These are phyloP conservation scores for Phaeotremella skinneri DNA, from an alignment of 768 basidiomycete genomes.

Conservation along the genomic window DNA sequence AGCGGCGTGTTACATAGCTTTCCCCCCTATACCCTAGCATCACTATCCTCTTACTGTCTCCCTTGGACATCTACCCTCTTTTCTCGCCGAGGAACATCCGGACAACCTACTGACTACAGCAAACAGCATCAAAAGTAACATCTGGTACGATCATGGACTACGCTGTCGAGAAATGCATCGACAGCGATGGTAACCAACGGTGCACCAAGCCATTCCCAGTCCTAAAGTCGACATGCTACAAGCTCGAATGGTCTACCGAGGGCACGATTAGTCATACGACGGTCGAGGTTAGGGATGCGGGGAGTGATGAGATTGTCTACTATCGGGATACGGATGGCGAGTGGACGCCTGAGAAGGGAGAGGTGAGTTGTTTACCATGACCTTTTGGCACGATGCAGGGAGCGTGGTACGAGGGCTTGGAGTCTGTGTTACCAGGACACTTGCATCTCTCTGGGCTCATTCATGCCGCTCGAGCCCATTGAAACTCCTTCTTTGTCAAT, in stretches of 20 bases:
- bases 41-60: too few relatives aligned
- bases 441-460: background rate
- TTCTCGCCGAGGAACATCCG: too few relatives aligned
- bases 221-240: slow-evolving; percentile 43
- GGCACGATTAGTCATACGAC: slow-evolving; percentile 47
- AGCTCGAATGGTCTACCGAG: slow-evolving; percentile 46
- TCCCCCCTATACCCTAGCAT: too few relatives aligned
- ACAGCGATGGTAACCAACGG: slow-evolving; percentile 35
- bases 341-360: slow-evolving; percentile 46
- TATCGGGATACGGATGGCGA: slow-evolving; percentile 48
- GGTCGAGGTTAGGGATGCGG: slow-evolving; percentile 45
- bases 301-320: slow-evolving; percentile 42
- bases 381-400: background rate
- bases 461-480: background rate
- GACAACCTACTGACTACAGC: too few relatives aligned
- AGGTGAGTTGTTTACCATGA: slow-evolving; percentile 30
- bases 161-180: slow-evolving; percentile 45
- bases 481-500: background rate
- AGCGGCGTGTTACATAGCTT: too few relatives aligned
- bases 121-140: slow-evolving; percentile 38
- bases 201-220: slow-evolving; percentile 49
- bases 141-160: slow-evolving; percentile 44
- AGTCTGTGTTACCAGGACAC: background rate
- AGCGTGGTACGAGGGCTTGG: background rate
- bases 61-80: too few relatives aligned